Base-by-base conservation (phyloP, 208 protist genomes). In the Trypanosoma cruzi region DNA sequence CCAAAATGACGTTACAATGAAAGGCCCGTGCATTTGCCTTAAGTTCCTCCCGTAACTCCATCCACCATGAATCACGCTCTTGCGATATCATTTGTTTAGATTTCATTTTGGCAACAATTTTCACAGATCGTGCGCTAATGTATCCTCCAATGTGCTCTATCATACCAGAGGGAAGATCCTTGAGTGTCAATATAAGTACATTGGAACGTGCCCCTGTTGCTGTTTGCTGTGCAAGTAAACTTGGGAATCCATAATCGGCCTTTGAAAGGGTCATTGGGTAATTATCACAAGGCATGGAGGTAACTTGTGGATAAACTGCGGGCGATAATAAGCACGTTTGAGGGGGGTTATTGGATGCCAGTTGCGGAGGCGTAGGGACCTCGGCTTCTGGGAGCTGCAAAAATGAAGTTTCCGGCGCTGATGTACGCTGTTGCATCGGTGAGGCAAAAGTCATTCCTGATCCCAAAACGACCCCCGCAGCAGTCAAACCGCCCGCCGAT, bases 21-120 rank as follows among this genome's bases (percentile, higher is more conserved):
- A 98, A 91, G 20, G 85, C 84, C 37, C 87, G 82, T 22, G 92
- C 90, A 74, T 98, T 96, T 26, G 88, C 82, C 31, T 84, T 85
- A 16, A 98, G 84, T 77, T 98, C 92, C 68, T 97, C 84, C 31
- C 94, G 84, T 71, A 98, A 71, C 75, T 98, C 92, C 84, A 93
- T 93, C 92, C 94, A 98, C 92, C 94, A 98, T 63, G 82, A 81
- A 61, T 98, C 94, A 32, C 89, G 85, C 67, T 97, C 89, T 67
- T 96, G 90, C 34, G 85, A 87, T 37, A 98, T 90, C 48, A 90
- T 81, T 67, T 87, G 83, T 53, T 88, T 86, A 22, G 82, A 94
- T 81, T 95, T 95, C 44, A 89, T 71, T 46, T 90, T 82, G 26
- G 88, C 88, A 14, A 95, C 83, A 59, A 97, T 90, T 75, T 97